Percentiles rank a stretch among this genome's conserved stretches.
Conservation (phyloP, 2,329 filamentous ascomycete genomes). For the Bretziella fagacearum region DNA sequence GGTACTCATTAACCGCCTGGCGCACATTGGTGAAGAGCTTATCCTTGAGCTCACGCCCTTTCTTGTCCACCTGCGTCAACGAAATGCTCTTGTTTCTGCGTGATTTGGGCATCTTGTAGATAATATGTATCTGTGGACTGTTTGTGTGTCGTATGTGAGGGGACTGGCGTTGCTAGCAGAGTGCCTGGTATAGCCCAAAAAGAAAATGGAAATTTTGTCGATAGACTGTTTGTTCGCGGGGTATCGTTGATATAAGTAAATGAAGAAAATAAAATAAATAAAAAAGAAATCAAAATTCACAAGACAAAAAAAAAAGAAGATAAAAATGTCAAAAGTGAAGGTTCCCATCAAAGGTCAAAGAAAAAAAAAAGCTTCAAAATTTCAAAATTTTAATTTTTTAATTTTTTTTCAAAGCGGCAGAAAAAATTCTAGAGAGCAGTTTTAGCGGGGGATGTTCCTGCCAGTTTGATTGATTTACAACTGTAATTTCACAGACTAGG, state of each 20-base stretch:
- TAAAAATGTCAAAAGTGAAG: neutral
- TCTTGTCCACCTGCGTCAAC: slow-evolving; percentile 82
- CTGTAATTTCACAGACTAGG: slow-evolving; percentile 6
- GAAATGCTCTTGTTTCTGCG: slow-evolving; percentile 82
- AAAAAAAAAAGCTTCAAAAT: slow-evolving; percentile 6
- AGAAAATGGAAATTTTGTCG: neutral
- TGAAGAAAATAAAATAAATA: neutral
- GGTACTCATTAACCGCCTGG: slow-evolving; percentile 66
- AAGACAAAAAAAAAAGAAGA: neutral
- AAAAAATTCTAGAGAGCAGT: slow-evolving; percentile 9
- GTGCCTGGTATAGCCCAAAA: neutral
- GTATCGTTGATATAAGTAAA: too few relatives aligned
- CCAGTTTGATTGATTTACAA: neutral
- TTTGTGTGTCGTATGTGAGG: neutral
- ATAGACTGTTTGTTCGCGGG: neutral
- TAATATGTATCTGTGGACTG: too few relatives aligned
- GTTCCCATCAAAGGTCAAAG: neutral
- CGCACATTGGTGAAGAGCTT: slow-evolving; percentile 79
- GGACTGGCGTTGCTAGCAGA: neutral
- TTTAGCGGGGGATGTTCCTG: slow-evolving; percentile 12
- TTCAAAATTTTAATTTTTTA: neutral
- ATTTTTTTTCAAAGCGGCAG: slow-evolving; percentile 5
- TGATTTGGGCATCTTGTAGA: slow-evolving; percentile 82
- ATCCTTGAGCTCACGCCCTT: slow-evolving; percentile 79
- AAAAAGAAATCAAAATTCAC: neutral